Evolutionary conservation across 1,284 basidiomycete species (phyloP), one percentile per base, ranked within the genome.

Genomic region (Leccinum subrobustum): DNA sequence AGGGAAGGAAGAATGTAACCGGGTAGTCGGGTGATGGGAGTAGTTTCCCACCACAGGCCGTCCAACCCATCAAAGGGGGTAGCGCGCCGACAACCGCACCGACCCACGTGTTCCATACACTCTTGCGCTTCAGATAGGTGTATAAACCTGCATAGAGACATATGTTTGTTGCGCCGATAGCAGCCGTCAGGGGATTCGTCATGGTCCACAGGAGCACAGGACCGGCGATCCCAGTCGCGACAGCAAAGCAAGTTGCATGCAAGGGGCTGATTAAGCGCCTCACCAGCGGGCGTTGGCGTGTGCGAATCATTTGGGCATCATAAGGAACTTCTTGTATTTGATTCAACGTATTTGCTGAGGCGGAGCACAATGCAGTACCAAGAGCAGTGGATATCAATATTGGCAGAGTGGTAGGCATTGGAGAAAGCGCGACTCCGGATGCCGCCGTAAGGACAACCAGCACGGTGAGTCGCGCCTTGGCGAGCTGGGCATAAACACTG

Each of bases 21-120:
- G 88, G 85, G 66, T 88, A 79, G 29, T 80, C 75, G 0, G 83
- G 66, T 8, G 85, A 81, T 0, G 92, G 91, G 67, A 91, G 78
- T 20, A 98, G 75, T 8, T 85, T 81, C 14, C 92, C 93, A 0
- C 95, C 96, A 62, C 92, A 94, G 0, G 96, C 96, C 3, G 95
- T 91, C 96, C 96, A 99, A 57, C 96, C 96, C 93, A 99, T 99
- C 56, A 99, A 78, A 2, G 97, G 96, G 3, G 96, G 97, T 11
- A 98, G 81, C 0, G 83, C 96, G 35, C 96, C 96, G 1, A 99
- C 96, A 48, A 98, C 80, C 0, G 93, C 85, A 8, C 96, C 96
- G 9, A 98, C 84, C 96, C 96, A 98, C 2, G 96, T 99, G 74
- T 98, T 99, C 68, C 81, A 80, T n/a, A 93, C 83, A 64, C 84